These are phyloP conservation scores for Ligustrum vulgare DNA, from an alignment of 257 asterid genomes.

Conservation along the genomic window DNA sequence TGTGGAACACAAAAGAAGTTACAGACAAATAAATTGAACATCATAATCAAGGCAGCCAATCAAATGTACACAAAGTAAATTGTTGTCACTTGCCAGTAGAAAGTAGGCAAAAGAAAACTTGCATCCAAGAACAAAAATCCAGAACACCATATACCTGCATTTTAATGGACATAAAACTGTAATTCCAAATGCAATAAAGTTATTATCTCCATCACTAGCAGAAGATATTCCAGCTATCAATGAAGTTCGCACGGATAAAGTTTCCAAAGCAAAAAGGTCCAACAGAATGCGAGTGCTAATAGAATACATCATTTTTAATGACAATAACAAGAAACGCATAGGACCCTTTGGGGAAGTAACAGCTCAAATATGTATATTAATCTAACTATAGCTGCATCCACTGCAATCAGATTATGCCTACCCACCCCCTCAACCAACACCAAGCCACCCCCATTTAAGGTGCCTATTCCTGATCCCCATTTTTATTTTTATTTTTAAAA, in stretches of 20 bases:
- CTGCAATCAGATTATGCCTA: background rate
- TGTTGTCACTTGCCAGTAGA: constrained; percentile 61
- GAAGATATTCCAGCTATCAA: background rate
- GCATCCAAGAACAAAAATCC: constrained; percentile 85
- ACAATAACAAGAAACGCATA: background rate
- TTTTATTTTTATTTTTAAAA: too few species aligned
- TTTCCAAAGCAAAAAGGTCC: background rate
- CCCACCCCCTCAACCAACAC: background rate
- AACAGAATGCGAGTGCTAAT: background rate
- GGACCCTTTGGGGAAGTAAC: background rate
- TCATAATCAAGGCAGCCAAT: constrained; percentile 11
- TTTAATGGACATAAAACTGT: background rate
- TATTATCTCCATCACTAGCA: background rate
- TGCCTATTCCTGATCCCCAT: background rate
- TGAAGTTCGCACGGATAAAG: background rate
- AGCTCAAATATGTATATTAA: background rate
- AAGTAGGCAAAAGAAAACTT: constrained; percentile 91
- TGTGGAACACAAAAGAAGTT: constrained; percentile 22
- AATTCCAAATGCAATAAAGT: background rate
- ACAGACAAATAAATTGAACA: constrained; percentile 13
- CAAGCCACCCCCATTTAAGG: background rate
- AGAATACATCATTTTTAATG: background rate
- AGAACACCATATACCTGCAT: constrained; percentile 85
- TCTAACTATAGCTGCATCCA: background rate
- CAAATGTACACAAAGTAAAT: constrained; percentile 9